Evolutionary conservation across 78 protist genomes (phyloP).

Genomic region (Dictyostelium firmibasis): DNA sequence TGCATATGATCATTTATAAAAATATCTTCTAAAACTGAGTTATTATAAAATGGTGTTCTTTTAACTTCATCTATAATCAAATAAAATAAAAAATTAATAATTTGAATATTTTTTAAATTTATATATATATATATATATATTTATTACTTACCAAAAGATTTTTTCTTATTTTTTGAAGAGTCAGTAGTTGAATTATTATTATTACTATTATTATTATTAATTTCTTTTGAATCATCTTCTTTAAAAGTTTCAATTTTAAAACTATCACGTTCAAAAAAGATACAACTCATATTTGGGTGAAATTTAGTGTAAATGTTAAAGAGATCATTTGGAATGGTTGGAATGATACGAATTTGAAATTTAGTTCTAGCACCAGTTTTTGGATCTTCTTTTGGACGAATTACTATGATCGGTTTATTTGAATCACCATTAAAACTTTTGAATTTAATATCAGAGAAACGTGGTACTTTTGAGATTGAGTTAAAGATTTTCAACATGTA

Average conservation of each 20-base stretch:
- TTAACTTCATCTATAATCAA: neutral
- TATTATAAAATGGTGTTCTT: slow-evolving; percentile 69
- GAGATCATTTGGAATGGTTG: neutral
- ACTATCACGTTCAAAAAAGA: neutral
- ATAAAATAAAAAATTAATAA: neutral
- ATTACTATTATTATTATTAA: neutral
- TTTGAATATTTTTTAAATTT: no score
- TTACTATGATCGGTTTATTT: slow-evolving; percentile 59
- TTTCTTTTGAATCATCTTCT: slow-evolving; percentile 18
- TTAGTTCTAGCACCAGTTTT: slow-evolving; percentile 57
- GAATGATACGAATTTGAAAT: slow-evolving; percentile 47
- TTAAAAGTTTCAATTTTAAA: slow-evolving; percentile 30
- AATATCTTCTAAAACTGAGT: slow-evolving; percentile 61
- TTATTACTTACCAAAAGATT: slow-evolving; percentile 20
- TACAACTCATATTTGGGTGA: slow-evolving; percentile 43
- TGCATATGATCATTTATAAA: slow-evolving; percentile 52
- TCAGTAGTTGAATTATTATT: neutral
- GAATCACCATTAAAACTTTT: slow-evolving; percentile 48
- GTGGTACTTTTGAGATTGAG: neutral
- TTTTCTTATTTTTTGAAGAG: neutral
- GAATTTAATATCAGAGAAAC: slow-evolving; percentile 26
- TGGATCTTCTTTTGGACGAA: slow-evolving; percentile 59
- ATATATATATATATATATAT: no score
- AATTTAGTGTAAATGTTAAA: slow-evolving; percentile 24
- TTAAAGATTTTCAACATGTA: slow-evolving; percentile 28